Evolutionary conservation across 75 land plant species (phyloP), one percentile per base, ranked within the genome.

Genomic region (Larix kaempferi): DNA sequence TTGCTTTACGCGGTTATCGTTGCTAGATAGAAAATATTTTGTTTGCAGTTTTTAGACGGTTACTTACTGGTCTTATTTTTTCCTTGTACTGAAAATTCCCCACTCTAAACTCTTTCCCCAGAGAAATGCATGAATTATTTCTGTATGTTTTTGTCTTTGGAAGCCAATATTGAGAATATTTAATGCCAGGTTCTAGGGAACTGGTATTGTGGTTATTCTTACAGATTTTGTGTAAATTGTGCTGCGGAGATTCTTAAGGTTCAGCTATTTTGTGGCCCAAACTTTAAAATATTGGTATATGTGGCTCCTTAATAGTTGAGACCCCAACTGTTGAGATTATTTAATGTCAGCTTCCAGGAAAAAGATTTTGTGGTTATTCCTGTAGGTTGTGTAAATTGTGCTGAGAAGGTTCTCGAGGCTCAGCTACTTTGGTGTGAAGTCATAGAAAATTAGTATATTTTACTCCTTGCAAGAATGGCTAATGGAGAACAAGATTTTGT

Each of bases 401-500:
- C 54, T 49, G 54, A 49, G 54, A 49, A 49, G 54, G 11, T 11
- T 49, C 54, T 10, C 2, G 11, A 49, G 12, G 54, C 11, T 49
- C 12, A 49, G 11, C 1, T 49, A 10, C 54, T 10, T 49, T 11
- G 13, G 11, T 49, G 54, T 49, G 54, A 49, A 49, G 54, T 10
- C 54, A 49, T 49, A 49, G 54, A 49, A 49, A 49, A 49, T 10
- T 10, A 49, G 54, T 49, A 11, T 49, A 49, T 2, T 49, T 49
- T 49, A 49, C 13, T 10, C 54, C 54, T 49, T 11, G 54, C 8
- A 49, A 49, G 11, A 60, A 17, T 55, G 22, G 41, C 19, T 13
- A 35, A 74, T 15, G 27, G 23, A 23, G 57, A 14, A 19, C 56
- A 56, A 56, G 75, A 74, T 56, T 55, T 74, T 74, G 75, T 74